These are phyloP conservation scores for Rhizopus microsporus DNA, from an alignment of 371 early-diverging fungal genomes.

Conservation along the genomic window DNA sequence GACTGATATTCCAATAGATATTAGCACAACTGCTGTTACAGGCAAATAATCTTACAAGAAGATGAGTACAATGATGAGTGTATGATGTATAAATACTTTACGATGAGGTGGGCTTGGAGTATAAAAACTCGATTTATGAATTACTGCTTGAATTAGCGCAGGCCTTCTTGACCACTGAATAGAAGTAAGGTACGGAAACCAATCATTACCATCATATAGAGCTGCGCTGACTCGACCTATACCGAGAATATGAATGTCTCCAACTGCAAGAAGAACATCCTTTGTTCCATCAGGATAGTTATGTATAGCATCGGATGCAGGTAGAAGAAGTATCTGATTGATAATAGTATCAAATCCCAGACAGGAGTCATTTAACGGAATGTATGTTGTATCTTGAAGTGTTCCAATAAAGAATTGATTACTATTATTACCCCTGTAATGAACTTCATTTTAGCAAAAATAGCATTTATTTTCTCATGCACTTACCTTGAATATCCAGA, in stretches of 20 bases:
- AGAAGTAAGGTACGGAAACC: constrained; percentile 64
- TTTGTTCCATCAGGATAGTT: constrained; percentile 30
- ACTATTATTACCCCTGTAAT: neutral
- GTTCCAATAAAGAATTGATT: constrained; percentile 10
- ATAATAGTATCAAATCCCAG: constrained; percentile 9
- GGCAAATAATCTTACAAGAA: constrained; percentile 34
- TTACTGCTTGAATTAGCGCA: constrained; percentile 25
- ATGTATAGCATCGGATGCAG: constrained; percentile 14
- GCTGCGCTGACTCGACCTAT: constrained; percentile 58
- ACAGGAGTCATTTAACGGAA: neutral
- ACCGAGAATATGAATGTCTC: constrained; percentile 44
- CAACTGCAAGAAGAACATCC: constrained; percentile 50
- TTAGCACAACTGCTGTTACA: constrained; percentile 64
- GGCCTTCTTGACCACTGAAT: constrained; percentile 22
- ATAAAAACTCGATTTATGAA: constrained; percentile 31
- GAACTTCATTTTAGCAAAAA: neutral
- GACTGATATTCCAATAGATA: constrained; percentile 70
- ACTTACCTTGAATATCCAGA: constrained; percentile 8
- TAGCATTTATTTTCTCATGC: too few species aligned
- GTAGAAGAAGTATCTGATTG: constrained; percentile 38
- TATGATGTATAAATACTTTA: constrained; percentile 6
- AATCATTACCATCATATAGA: constrained; percentile 57
- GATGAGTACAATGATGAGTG: neutral
- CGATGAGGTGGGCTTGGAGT: constrained; percentile 27
- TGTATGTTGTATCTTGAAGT: neutral